Conservation (phyloP, 225 moss, liverwort and hornwort genomes). For the Sphagnum contortum region DNA sequence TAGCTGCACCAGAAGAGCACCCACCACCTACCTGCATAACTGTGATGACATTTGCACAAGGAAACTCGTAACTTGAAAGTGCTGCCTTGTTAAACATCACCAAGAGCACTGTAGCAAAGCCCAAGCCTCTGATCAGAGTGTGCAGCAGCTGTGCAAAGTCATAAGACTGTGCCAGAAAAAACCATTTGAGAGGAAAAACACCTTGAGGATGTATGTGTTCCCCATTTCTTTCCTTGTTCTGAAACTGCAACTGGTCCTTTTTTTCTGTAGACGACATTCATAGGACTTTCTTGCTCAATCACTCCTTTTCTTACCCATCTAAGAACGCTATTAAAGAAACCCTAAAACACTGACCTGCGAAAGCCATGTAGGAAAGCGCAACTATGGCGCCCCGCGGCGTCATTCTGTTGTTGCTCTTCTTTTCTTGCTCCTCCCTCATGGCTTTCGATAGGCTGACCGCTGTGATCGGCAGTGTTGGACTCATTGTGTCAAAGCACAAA, state of each 20-base stretch:
- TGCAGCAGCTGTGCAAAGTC: too few species aligned
- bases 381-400: conserved; percentile 58
- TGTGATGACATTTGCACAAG: conserved; percentile 93
- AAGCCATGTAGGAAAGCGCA: conserved; percentile 82
- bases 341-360: conserved; percentile 43
- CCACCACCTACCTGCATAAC: conserved; percentile 62
- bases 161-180: too few species aligned
- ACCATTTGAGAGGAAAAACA: too few species aligned
- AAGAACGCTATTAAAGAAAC: too few species aligned
- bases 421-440: conserved; percentile 14
- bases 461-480: conserved; percentile 36
- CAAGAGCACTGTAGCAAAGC: conserved; percentile 50
- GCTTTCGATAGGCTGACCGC: conserved; percentile 23
- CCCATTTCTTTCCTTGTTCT: too few species aligned
- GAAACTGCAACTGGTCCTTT: too few species aligned
- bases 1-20: too few species aligned
- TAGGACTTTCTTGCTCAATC: too few species aligned
- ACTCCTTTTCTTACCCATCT: too few species aligned
- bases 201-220: too few species aligned
- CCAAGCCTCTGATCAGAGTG: too few species aligned
- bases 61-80: conserved; percentile 76
- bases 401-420: conserved; percentile 48
- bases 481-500: conserved; percentile 12
- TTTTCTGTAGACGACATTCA: too few species aligned
- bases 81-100: conserved; percentile 99